phyloP scores from a whole-genome alignment of 495 filamentous ascomycete species.

The Daldinia vernicosa region DNA sequence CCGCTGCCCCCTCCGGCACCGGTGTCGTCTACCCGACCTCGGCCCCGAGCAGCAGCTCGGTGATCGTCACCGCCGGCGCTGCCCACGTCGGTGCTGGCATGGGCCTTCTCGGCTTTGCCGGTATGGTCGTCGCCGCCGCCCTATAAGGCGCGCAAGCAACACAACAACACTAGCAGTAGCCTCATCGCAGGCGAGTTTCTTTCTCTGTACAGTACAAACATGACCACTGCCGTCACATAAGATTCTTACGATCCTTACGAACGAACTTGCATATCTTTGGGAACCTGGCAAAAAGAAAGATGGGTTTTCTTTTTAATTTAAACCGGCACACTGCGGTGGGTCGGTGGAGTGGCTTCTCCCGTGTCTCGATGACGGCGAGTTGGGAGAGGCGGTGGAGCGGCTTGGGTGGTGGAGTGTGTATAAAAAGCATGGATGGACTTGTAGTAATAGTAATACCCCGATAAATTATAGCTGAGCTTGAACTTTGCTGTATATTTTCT shows the following conservation, averaged over 20 bases:
- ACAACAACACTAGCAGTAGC: neutral
- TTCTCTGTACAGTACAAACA: constrained; percentile 40
- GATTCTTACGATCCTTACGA: constrained; percentile 58
- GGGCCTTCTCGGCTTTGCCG: constrained; percentile 44
- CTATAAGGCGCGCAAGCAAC: constrained; percentile 43
- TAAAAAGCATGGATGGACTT: constrained; percentile 36
- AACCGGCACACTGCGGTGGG: constrained; percentile 9
- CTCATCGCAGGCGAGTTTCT: constrained; percentile 7
- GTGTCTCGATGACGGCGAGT: constrained; percentile 4
- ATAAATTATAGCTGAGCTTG: constrained; percentile 41
- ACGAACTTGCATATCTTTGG: constrained; percentile 41
- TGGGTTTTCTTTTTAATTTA: constrained; percentile 28
- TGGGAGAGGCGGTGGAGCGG: neutral
- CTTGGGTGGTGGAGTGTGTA: constrained; percentile 24
- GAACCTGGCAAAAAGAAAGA: constrained; percentile 35
- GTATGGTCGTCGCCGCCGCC: constrained; percentile 44
- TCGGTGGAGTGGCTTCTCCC: constrained; percentile 16
- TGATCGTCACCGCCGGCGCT: constrained; percentile 50
- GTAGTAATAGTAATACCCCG: constrained; percentile 49
- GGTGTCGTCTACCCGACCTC: constrained; percentile 45
- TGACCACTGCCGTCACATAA: constrained; percentile 33
- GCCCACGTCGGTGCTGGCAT: constrained; percentile 50
- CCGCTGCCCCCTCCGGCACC: constrained; percentile 42
- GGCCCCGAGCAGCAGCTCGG: constrained; percentile 29
- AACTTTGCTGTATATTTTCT: constrained; percentile 11